Percentiles rank a stretch among this genome's conserved stretches.
These are phyloP conservation scores for Plenodomus lindquistii DNA, from an alignment of 2,329 filamentous ascomycete genomes.

Conservation along the genomic window DNA sequence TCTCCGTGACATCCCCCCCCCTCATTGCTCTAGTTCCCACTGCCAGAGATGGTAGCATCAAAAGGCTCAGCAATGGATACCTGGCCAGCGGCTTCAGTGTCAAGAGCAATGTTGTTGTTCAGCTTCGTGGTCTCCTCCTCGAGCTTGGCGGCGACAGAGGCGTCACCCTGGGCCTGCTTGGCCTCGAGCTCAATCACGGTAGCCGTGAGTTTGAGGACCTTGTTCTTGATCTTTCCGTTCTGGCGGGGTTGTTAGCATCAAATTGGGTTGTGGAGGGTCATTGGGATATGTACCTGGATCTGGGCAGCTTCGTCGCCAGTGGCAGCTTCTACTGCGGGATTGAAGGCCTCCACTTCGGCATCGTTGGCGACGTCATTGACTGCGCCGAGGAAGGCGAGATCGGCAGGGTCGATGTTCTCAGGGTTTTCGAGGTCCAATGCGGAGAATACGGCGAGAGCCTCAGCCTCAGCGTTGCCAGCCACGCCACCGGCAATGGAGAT, in stretches of 20 bases:
- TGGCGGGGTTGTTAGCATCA: conserved; percentile 25
- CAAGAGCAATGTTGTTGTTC: conserved; percentile 56
- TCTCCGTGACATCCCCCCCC: too few relatives aligned
- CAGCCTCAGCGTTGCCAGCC: conserved; percentile 57
- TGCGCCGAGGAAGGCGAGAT: conserved; percentile 56
- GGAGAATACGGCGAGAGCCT: conserved; percentile 60
- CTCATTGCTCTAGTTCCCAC: conserved; percentile 4
- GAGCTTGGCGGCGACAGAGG: conserved; percentile 49
- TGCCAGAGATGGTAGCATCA: conserved; percentile 31
- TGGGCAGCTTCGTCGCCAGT: conserved; percentile 50
- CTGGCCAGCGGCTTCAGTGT: conserved; percentile 54
- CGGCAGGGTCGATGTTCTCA: conserved; percentile 51
- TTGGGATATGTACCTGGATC: conserved; percentile 36
- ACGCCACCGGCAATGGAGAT: conserved; percentile 58
- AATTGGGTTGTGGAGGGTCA: not conserved
- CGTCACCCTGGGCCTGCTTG: conserved; percentile 57
- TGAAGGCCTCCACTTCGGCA: conserved; percentile 60
- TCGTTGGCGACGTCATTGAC: conserved; percentile 59
- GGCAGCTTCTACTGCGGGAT: conserved; percentile 57
- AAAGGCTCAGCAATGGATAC: conserved; percentile 41
- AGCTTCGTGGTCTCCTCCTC: conserved; percentile 57
- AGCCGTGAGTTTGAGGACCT: conserved; percentile 62
- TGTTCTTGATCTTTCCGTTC: conserved; percentile 64
- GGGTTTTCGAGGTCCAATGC: conserved; percentile 54
- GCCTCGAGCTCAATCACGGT: conserved; percentile 57